A percentile compares a stretch with the other conserved stretches of the same genome.
These are phyloP conservation scores for Waitea zeae DNA, from an alignment of 1,284 basidiomycete species.

Conservation along the genomic window DNA sequence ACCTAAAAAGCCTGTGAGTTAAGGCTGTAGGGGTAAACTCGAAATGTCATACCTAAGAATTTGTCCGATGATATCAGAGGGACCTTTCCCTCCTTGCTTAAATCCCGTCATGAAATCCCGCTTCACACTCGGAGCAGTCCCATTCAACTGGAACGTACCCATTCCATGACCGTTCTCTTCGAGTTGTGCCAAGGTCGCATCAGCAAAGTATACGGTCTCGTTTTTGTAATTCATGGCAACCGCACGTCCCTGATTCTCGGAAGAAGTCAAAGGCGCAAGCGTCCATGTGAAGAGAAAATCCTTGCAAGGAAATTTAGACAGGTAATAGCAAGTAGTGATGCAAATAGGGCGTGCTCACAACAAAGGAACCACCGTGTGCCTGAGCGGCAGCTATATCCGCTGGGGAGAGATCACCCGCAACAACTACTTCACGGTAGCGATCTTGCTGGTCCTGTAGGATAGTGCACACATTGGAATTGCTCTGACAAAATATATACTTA, in stretches of 20 bases:
- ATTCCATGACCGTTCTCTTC: slow-evolving; percentile 17
- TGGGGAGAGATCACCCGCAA: background rate
- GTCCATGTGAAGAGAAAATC: slow-evolving; percentile 18
- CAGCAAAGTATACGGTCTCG: slow-evolving; percentile 20
- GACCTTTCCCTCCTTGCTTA: slow-evolving; percentile 1
- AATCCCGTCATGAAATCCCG: background rate
- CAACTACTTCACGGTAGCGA: background rate
- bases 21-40: too few relatives aligned
- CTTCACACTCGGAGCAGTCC: slow-evolving; percentile 9
- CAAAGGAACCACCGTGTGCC: background rate
- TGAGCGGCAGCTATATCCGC: background rate
- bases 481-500: background rate
- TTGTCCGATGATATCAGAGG: slow-evolving; percentile 1
- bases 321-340: background rate
- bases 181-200: slow-evolving; percentile 16
- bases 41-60: background rate
- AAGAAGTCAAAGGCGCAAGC: slow-evolving; percentile 10
- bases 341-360: background rate
- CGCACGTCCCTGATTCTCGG: slow-evolving; percentile 15
- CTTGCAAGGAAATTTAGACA: slow-evolving; percentile 6
- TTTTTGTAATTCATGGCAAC: slow-evolving; percentile 14
- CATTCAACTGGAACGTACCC: slow-evolving; percentile 16
- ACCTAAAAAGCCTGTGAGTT: slow-evolving; percentile 10
- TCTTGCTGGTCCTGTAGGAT: background rate
- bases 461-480: too few relatives aligned